Evolutionary conservation across 2,329 filamentous ascomycete genomes (phyloP), one percentile per base, ranked within the genome.

Genomic region (Didymella glomerata): DNA sequence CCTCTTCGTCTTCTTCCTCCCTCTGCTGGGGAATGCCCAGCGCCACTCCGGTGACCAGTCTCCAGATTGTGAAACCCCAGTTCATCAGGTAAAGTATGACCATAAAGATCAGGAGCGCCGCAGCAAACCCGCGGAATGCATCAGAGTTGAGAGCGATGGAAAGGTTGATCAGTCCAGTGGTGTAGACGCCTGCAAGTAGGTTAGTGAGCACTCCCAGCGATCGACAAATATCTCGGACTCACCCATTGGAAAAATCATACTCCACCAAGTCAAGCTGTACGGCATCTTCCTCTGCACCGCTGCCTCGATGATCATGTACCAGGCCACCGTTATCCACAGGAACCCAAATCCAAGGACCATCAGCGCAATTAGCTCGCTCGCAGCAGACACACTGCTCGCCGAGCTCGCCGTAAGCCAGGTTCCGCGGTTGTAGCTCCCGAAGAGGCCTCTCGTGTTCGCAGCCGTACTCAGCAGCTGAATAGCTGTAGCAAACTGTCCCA

Each of bases 231-330:
- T 16, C 6, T 16, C 34, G 1, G 3, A 32, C 60, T 34, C 60
- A 64, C 57, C 57, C 60, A 63, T 67, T 18, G 66, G 66, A 42
- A 63, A 70, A 9, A 66, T 65, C 56, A 65, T 46, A 16, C 57
- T 64, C 60, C 62, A 64, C 63, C 62, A 66, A n/a, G 63, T 57
- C 48, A 67, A 36, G 20, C 49, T 62, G n/a, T 59, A 65, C 2
- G 65, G 57, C 24, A 67, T 32, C 30, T 57, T 53, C 14, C 48
- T 61, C 47, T 64, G 57, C 9, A 64, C 42, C 3, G 57, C 25
- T 25, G 50, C 51, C 40, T 67, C 65, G 4, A 64, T 11, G 10
- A 65, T 49, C 27, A 62, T 46, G n/a, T 64, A 67, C 65, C 63
- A 64, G 9, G 57, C 45, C 13, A 65, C 46, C 4, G 57, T 58